These are phyloP conservation scores for Grosmannia clavigera DNA, from an alignment of 2,329 filamentous ascomycete genomes.

Conservation along the genomic window DNA sequence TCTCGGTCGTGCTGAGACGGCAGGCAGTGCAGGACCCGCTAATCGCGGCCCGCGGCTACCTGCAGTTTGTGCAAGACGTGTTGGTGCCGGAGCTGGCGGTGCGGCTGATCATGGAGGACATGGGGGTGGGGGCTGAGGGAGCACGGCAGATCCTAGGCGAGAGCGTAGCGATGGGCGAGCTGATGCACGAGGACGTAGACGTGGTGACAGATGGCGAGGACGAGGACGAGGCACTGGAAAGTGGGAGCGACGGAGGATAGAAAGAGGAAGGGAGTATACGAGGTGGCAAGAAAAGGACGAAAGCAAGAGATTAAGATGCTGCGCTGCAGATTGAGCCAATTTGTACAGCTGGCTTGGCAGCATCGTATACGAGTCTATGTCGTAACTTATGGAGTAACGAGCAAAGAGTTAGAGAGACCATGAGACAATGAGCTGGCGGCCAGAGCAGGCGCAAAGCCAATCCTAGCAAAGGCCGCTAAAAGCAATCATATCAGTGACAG, in stretches of 20 bases:
- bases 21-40: slow-evolving; percentile 51
- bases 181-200: slow-evolving; percentile 52
- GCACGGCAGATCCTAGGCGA: slow-evolving; percentile 48
- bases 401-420: too few relatives aligned
- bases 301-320: too few relatives aligned
- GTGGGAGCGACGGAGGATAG: neutral
- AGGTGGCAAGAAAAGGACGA: too few relatives aligned
- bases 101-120: slow-evolving; percentile 43
- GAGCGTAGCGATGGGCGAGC: slow-evolving; percentile 53
- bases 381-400: too few relatives aligned
- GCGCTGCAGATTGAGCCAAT: too few relatives aligned
- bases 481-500: too few relatives aligned
- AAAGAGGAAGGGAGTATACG: too few relatives aligned
- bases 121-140: slow-evolving; percentile 28
- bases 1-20: slow-evolving; percentile 47
- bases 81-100: slow-evolving; percentile 60
- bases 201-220: slow-evolving; percentile 37
- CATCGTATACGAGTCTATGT: too few relatives aligned
- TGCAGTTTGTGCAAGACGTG: slow-evolving; percentile 59
- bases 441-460: too few relatives aligned
- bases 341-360: too few relatives aligned
- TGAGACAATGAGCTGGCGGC: too few relatives aligned
- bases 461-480: too few relatives aligned
- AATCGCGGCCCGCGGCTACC: slow-evolving; percentile 53
- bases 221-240: neutral